Base-by-base conservation (phyloP, 2,329 filamentous ascomycete species). In the Samsoniella hepiali region DNA sequence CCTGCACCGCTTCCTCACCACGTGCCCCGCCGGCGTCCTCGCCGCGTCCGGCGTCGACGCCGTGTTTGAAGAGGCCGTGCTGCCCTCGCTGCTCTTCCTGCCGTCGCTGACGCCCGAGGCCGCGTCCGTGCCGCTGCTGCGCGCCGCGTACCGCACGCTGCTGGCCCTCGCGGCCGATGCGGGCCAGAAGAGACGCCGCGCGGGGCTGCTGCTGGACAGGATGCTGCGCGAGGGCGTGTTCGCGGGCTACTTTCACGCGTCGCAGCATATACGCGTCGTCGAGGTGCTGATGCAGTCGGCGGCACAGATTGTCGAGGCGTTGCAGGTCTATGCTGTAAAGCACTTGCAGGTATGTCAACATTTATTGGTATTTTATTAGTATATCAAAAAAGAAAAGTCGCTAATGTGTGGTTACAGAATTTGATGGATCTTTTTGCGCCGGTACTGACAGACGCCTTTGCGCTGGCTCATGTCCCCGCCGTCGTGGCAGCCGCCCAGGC, bases 21-120 rank as follows among this genome's bases (percentile, higher is more conserved):
- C 78, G 58, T 84, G 85, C 50, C 82, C 85, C 0, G 66, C 76
- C 1, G 71, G 74, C 5, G 78, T 88, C 2, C 79, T 93, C 51
- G 74, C 73, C 13, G 79, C 80, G 53, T 90, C 87, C 0, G 90
- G 90, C 1, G 83, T 94, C 8, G 83, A 82, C 29, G 76, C 81
- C 15, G 83, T 94, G 32, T 89, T 94, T 65, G 83, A 88, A 69
- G 84, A 91, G 27, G 84, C 88, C 3, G 75, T 91, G 2, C 82
- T 88, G 67, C 90, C 91, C 0, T 86, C 88, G 42, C 82, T 97
- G n/a, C 81, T 89, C 8, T 91, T 87, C 69, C 81, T 97, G 6
- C 93, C 94, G 0, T 86, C 82, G 13, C 78, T 96, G 49, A 97
- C 91, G 0, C 87, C 90, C 0, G 89, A 91, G 69, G 72, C 81